A percentile compares a stretch with the other conserved stretches of the same genome.
Evolutionary conservation across 441 rosid species (phyloP).

Genomic region (Flueggea neowawraea): DNA sequence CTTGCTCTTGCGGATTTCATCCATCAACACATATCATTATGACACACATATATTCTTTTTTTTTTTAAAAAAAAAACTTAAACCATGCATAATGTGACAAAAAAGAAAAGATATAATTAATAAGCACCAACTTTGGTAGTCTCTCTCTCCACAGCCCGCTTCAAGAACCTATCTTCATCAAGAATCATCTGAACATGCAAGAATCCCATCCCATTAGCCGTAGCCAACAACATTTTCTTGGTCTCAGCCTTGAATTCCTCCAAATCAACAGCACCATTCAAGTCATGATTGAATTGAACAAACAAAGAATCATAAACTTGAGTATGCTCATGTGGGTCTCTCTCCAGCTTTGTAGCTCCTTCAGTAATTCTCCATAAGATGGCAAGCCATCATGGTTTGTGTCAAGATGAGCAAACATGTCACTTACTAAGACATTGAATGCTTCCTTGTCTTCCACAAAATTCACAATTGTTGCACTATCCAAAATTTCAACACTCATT

Average conservation of each 20-base stretch:
- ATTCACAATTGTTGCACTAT: too few species aligned
- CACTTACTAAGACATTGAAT: too few species aligned
- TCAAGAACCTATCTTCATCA: slow-evolving; percentile 43
- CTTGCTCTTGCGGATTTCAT: too few species aligned
- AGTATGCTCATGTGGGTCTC: slow-evolving; percentile 27
- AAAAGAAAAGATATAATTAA: not conserved
- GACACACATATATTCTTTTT: too few species aligned
- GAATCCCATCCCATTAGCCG: slow-evolving; percentile 34
- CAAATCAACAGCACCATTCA: slow-evolving; percentile 34
- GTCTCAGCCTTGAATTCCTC: slow-evolving; percentile 47
- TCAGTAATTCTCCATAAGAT: slow-evolving; percentile 33
- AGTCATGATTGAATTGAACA: slow-evolving; percentile 35
- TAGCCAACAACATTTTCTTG: slow-evolving; percentile 34
- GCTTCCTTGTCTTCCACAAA: too few species aligned
- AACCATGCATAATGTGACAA: too few species aligned
- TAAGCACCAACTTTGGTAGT: slow-evolving; percentile 12
- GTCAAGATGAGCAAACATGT: too few species aligned
- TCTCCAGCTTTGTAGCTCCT: slow-evolving; percentile 33
- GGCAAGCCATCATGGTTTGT: slow-evolving; percentile 31
- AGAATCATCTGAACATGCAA: slow-evolving; percentile 41
- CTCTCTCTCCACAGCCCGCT: slow-evolving; percentile 39
- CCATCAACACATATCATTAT: too few species aligned
- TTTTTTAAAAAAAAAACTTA: too few species aligned
- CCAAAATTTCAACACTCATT: too few species aligned
- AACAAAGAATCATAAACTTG: slow-evolving; percentile 30